Percentiles rank a stretch among this genome's conserved stretches.
Evolutionary conservation across 2,329 filamentous ascomycete species (phyloP).

Genomic region (Pseudopyrenochaeta lycopersici): DNA sequence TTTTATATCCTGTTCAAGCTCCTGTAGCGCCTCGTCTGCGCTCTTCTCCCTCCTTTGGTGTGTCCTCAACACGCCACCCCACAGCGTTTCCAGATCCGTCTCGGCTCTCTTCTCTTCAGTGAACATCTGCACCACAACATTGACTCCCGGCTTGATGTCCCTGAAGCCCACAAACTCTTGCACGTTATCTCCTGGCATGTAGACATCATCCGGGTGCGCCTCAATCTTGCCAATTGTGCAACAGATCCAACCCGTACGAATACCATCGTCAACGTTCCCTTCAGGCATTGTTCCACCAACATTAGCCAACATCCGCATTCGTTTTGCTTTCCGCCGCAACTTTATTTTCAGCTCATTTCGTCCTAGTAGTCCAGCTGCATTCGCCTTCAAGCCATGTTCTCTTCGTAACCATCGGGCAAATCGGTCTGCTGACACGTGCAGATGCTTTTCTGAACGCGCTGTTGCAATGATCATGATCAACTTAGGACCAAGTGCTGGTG

Average conservation of each 20-base stretch:
- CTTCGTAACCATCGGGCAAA: constrained; percentile 85
- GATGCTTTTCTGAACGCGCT: constrained; percentile 88
- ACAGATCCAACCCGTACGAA: constrained; percentile 95
- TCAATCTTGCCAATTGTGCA: constrained; percentile 83
- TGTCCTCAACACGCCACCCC: constrained; percentile 60
- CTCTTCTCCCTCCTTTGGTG: constrained; percentile 49
- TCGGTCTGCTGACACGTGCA: constrained; percentile 90
- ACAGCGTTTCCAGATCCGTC: constrained; percentile 72
- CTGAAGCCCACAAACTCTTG: constrained; percentile 82
- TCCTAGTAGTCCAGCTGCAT: constrained; percentile 87
- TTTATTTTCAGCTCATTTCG: constrained; percentile 92
- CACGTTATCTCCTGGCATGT: constrained; percentile 39
- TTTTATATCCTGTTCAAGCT: constrained; percentile 30
- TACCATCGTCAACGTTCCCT: constrained; percentile 78
- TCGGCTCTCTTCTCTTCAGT: constrained; percentile 74
- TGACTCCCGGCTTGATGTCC: constrained; percentile 62
- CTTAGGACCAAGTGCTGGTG: constrained; percentile 85
- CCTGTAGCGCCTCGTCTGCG: constrained; percentile 38
- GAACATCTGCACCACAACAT: constrained; percentile 75
- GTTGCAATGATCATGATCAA: constrained; percentile 93
- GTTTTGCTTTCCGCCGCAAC: constrained; percentile 79
- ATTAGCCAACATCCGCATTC: constrained; percentile 80
- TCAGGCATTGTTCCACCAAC: constrained; percentile 64
- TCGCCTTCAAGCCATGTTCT: constrained; percentile 74
- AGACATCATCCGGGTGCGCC: constrained; percentile 54